Evolutionary conservation across 139 green algal genomes (phyloP).

Genomic region (Chlamydomonas urium): DNA sequence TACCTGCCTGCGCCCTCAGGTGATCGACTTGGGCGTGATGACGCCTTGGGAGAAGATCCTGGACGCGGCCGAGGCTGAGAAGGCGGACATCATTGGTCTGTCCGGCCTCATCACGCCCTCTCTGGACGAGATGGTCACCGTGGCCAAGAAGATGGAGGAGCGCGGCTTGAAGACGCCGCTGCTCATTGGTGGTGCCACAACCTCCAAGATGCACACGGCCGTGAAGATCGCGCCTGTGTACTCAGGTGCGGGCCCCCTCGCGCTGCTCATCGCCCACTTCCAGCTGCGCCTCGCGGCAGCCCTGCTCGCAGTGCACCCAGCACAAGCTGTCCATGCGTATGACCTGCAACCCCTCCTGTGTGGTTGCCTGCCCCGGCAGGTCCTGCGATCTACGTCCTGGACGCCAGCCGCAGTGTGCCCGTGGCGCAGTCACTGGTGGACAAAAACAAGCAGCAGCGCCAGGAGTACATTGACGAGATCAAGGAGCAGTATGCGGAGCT

Average conservation of each 20-base stretch:
- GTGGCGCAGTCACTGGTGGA: conserved; percentile 89
- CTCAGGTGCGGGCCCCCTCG: conserved; percentile 50
- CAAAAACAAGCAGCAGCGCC: conserved; percentile 45
- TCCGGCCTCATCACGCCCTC: conserved; percentile 96
- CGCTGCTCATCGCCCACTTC: too few relatives aligned
- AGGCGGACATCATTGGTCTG: conserved; percentile 95
- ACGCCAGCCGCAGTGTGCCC: conserved; percentile 89
- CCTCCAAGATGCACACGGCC: conserved; percentile 97
- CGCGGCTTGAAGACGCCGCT: conserved; percentile 80
- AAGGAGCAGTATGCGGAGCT: conserved; percentile 92
- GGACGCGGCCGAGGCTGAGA: conserved; percentile 79
- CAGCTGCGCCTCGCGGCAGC: too few relatives aligned
- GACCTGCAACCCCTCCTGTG: neutral
- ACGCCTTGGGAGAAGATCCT: conserved; percentile 93
- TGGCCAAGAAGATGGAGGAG: conserved; percentile 94
- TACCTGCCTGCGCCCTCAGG: conserved; percentile 35
- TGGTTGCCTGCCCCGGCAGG: conserved; percentile 20
- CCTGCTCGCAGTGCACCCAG: too few relatives aligned
- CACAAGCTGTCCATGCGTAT: neutral
- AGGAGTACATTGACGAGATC: conserved; percentile 77
- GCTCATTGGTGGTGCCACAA: conserved; percentile 96
- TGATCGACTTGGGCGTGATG: conserved; percentile 97
- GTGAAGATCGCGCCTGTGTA: conserved; percentile 96
- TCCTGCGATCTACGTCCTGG: conserved; percentile 91
- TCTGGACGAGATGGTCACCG: conserved; percentile 97